These are phyloP conservation scores for Teratosphaeria viscida DNA, from an alignment of 2,329 filamentous ascomycete genomes.

Conservation along the genomic window DNA sequence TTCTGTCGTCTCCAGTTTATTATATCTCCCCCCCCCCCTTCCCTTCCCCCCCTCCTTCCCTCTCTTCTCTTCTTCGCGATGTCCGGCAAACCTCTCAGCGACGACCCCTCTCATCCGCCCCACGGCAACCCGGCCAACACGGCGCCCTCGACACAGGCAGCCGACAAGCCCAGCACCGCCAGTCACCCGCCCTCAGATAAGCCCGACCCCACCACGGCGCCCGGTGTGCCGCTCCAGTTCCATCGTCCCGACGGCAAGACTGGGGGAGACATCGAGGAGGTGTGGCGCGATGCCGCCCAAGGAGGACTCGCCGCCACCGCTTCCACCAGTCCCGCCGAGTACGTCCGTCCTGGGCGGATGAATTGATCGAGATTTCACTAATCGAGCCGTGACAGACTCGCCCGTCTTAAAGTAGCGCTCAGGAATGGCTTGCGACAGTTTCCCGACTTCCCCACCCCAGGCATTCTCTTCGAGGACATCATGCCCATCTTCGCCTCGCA, in stretches of 20 bases:
- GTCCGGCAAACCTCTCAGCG: constrained; percentile 18
- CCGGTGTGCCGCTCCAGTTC: constrained; percentile 7
- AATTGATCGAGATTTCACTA: constrained; percentile 29
- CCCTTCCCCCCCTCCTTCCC: background rate
- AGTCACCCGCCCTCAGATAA: constrained; percentile 21
- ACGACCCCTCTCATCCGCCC: constrained; percentile 13
- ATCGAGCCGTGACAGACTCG: constrained; percentile 29
- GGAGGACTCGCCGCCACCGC: constrained; percentile 39
- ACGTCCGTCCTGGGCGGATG: constrained; percentile 2
- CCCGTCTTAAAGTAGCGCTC: constrained; percentile 57
- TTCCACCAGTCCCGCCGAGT: constrained; percentile 33
- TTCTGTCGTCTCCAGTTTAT: background rate
- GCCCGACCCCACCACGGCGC: constrained; percentile 22
- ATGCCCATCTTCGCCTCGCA: constrained; percentile 85
- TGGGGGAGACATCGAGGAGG: constrained; percentile 17
- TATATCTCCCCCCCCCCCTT: constrained; percentile 1
- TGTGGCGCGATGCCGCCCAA: constrained; percentile 27
- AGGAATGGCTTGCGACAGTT: constrained; percentile 69
- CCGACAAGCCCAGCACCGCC: constrained; percentile 22
- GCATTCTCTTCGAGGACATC: constrained; percentile 96
- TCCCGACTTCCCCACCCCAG: constrained; percentile 81
- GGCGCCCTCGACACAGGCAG: constrained; percentile 14
- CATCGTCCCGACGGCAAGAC: constrained; percentile 7
- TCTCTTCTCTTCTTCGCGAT: constrained; percentile 13
- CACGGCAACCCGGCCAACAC: constrained; percentile 21